A percentile compares a stretch with the other conserved stretches of the same genome.
These are phyloP conservation scores for Chlamydomonas eustigma DNA, from an alignment of 139 green algal genomes.

Conservation along the genomic window DNA sequence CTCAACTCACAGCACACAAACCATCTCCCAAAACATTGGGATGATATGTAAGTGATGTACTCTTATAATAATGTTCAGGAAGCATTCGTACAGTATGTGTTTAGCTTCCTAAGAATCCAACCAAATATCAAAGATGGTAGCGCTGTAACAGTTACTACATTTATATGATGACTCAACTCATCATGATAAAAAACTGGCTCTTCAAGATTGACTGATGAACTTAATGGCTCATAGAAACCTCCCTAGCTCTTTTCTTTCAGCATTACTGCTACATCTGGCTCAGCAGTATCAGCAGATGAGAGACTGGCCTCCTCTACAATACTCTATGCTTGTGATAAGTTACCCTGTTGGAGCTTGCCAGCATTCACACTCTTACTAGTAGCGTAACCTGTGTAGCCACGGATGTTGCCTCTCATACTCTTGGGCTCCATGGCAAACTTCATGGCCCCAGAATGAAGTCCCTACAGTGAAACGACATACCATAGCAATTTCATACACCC, in stretches of 20 bases:
- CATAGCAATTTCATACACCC: neutral
- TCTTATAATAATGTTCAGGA: too few relatives aligned
- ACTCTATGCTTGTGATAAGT: neutral
- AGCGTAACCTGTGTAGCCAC: neutral
- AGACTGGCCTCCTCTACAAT: too few relatives aligned
- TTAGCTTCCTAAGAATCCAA: too few relatives aligned
- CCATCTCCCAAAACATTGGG: too few relatives aligned
- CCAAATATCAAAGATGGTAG: too few relatives aligned
- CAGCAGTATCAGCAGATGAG: too few relatives aligned
- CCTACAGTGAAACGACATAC: slow-evolving; percentile 8
- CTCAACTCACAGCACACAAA: too few relatives aligned
- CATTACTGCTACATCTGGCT: neutral
- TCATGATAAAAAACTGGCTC: neutral
- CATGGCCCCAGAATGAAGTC: slow-evolving; percentile 46
- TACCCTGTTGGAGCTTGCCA: neutral
- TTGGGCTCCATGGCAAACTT: slow-evolving; percentile 56
- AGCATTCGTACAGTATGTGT: too few relatives aligned
- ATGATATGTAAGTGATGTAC: too few relatives aligned
- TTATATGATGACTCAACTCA: too few relatives aligned
- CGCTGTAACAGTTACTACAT: too few relatives aligned
- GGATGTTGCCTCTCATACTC: neutral
- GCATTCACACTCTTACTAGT: neutral
- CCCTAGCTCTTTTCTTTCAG: neutral
- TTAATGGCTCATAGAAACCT: neutral
- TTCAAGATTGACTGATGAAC: neutral